Base-by-base conservation (phyloP, 768 basidiomycete species). In the Cyclocybe cylindracea region DNA sequence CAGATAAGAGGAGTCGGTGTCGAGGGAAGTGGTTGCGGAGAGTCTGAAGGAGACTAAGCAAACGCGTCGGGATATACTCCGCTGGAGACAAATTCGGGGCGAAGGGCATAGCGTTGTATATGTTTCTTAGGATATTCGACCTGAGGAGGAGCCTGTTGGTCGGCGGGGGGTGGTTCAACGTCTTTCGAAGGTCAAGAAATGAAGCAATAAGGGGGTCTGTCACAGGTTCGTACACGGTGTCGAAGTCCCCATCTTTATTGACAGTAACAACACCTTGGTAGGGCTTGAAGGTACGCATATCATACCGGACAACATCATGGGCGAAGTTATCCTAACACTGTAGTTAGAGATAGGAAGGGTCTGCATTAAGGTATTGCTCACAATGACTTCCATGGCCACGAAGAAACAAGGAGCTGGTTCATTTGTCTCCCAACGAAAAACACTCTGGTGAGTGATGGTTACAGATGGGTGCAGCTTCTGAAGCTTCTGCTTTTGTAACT, bases 291-390 rank as follows among this genome's bases (percentile, higher is more conserved):
- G 89, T 91, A 24, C 78, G 72, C 40, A 89, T 71, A 64, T 95
- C 88, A 62, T 98, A 98, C 33, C 96, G 89, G 38, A 99, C 79
- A 61, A 96, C 79, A 64, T 99, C 97, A 65, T 98, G 96, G 1
- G 94, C 88, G 61, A 98, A 96, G 68, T 99, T 99, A 70, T 98
- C 96, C 89, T 93, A 48, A 36, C 7, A 14, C 43, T 14, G 46
- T 54, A 32, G 48, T 46, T 49, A 46, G 24, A 40, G 46, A 24
- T 42, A 42, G 10, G 10, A 33, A 29, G 5, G 32, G 9, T 36
- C 29, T 2, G 18, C 10, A 37, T 39, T 49, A 46, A 39, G 13
- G 3, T 18, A 24, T n/a, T 14, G 80, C 90, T 73, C 67, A 94
- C 91, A 50, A 97, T 81, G 33, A 99, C 97, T 74, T 99, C 97